Evolutionary conservation across 1,284 basidiomycete genomes (phyloP), one percentile per base, ranked within the genome.

Genomic region (Pterula multifida): DNA sequence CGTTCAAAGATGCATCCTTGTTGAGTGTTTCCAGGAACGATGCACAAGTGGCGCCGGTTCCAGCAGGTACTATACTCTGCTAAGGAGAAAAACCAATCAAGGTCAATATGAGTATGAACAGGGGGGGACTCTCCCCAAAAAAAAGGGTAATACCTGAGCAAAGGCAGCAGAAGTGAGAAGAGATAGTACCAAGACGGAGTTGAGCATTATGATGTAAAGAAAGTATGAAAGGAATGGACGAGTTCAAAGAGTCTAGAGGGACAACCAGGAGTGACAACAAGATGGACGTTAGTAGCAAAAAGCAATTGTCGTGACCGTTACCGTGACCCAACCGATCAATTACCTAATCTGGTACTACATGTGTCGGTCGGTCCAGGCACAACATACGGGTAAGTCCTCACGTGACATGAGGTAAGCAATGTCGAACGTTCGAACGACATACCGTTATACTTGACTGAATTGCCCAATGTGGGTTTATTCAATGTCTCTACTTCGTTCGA

Each of bases 1-100:
- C 55, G 0, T 70, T 57, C 49, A 95, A 66, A 44, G 56, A 61
- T 1, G 70, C 35, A 66, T 93, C 75, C 39, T 58, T 62, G 70
- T 94, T 79, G 51, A 96, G 71, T 25, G 60, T 54, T 3, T 56
- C 65, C 57, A 92, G 73, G 72, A 80, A 93, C 11, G 59, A 55
- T 19, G 63, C 55, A 69, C 91, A 95, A 25, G 57, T 50, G 1
- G 59, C 1, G 58, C 77, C 79, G 60, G 91, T 78, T 52, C 70
- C 75, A 15, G 75, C 54, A 3, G 90, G 85, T 57, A 88, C 78
- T 53, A 78, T 3, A 80, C 68, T 58, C 71, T 72, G 61, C 65
- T 46, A 60, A 57, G 36, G 66, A 53, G 3, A 56, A 45, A 15
- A 58, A 57, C 46, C 60, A 55, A 58, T 57, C 46, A 51, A 32